Evolutionary conservation across 805 yeast genomes (phyloP), one percentile per base, ranked within the genome.

Genomic region (Debaryomyces hansenii): DNA sequence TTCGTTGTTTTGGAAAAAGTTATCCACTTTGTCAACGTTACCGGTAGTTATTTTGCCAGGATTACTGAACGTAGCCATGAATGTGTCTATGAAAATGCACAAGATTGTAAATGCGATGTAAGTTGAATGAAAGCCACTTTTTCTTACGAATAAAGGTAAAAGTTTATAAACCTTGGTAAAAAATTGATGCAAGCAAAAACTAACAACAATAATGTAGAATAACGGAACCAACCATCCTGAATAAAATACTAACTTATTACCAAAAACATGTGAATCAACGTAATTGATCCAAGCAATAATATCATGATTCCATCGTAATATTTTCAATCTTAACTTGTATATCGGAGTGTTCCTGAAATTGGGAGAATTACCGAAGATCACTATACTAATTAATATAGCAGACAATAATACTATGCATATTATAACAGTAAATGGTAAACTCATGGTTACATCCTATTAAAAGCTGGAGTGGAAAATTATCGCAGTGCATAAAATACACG

Each of bases 311-410:
- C 27, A 42, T 12, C 20, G 27, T 1, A 56, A 37, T 11, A 56
- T 16, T 9, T 15, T 15, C 15, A 33, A n/a, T 29, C 67, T 55
- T 16, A 57, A 36, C 20, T 44, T 55, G 33, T 69, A 67, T 14
- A 77, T 40, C 5, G 55, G 41, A 0, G 80, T 67, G 33, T 66
- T 64, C 38, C 74, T 53, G 27, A 63, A 59, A 4, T 58, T 52
- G 2, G 83, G 83, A 20, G 74, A 63, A 52, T 79, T 79, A 0
- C 83, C 83, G 53, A 79, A 76, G 10, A 79, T 57, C 5, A 72
- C 51, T 0, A 75, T 41, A n/a, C 61, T 50, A 7, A 69, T 50
- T 4, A 64, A 28, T 10, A 48, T 24, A 3, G 53, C 39, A 11
- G 52, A 51, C 20, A 52, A 16, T 12, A 50, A 20, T 16, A 47